Conservation (phyloP, 1,284 basidiomycete species). For the Cryptococcus sp. region DNA sequence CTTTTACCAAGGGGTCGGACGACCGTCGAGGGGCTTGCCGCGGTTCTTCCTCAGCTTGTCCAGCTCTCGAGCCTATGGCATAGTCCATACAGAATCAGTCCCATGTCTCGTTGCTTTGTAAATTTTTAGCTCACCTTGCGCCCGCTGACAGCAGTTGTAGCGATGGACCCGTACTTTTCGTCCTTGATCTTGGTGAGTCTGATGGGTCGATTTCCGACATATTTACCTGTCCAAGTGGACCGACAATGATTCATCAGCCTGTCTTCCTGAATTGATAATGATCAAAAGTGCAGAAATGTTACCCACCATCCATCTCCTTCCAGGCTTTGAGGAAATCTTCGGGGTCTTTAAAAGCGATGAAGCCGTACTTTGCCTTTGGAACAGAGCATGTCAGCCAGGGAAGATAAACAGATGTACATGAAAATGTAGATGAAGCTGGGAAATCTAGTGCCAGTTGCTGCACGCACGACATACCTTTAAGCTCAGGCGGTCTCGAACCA, state of each 20-base stretch:
- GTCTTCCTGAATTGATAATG: not conserved
- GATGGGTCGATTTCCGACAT: conserved; percentile 92
- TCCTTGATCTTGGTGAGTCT: conserved; percentile 82
- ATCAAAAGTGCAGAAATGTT: not conserved
- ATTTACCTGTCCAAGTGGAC: conserved; percentile 69
- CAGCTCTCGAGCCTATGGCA: conserved; percentile 43
- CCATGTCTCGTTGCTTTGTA: not conserved
- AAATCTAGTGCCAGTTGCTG: no score
- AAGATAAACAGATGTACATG: not conserved
- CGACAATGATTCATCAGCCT: not conserved
- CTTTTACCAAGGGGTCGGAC: conserved; percentile 45
- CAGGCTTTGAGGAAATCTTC: conserved; percentile 98
- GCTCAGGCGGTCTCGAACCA: conserved; percentile 87
- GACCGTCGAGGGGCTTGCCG: conserved; percentile 49
- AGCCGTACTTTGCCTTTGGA: conserved; percentile 87
- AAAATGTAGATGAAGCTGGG: not conserved
- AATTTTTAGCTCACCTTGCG: conserved; percentile 45
- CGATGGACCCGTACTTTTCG: conserved; percentile 82
- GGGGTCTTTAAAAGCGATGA: conserved; percentile 96
- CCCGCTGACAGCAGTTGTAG: conserved; percentile 69
- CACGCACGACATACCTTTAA: conserved; percentile 73
- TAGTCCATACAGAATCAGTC: not conserved
- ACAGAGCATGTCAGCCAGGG: not conserved
- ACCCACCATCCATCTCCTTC: conserved; percentile 98
- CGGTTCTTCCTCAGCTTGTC: conserved; percentile 51